These are phyloP conservation scores for Neurospora sp. DNA, from an alignment of 495 filamentous ascomycete genomes.

Conservation along the genomic window DNA sequence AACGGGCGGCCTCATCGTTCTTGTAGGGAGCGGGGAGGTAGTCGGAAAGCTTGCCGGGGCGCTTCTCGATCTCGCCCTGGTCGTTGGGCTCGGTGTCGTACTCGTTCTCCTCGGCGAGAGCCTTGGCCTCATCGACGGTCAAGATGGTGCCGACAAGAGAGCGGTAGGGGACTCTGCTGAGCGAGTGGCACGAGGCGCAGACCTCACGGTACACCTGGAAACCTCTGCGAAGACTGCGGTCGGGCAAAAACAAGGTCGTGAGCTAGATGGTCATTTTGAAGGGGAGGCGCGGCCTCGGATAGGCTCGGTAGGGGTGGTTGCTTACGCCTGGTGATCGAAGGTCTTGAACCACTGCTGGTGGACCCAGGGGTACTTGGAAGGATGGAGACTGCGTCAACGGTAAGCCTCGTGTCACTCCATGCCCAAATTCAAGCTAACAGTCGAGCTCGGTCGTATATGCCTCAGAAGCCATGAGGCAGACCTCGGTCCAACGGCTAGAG, in stretches of 20 bases:
- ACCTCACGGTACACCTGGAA: slow-evolving; percentile 99
- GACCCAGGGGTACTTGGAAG: slow-evolving; percentile 91
- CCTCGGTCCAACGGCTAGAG: slow-evolving; percentile 10
- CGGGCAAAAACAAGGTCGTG: slow-evolving; percentile 8
- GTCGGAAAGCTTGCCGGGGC: slow-evolving; percentile 95
- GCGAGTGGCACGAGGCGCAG: slow-evolving; percentile 94
- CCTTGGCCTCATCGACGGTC: slow-evolving; percentile 97
- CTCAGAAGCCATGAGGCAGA: slow-evolving; percentile 15
- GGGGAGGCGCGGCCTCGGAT: not conserved
- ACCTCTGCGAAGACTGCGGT: slow-evolving; percentile 80
- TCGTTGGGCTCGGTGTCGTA: slow-evolving; percentile 98
- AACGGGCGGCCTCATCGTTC: slow-evolving; percentile 97
- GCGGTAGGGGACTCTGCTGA: slow-evolving; percentile 89
- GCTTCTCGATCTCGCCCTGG: slow-evolving; percentile 94
- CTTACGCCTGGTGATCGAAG: slow-evolving; percentile 94
- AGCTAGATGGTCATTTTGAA: slow-evolving; percentile 1
- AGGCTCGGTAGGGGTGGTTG: slow-evolving; percentile 7
- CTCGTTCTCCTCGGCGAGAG: slow-evolving; percentile 92
- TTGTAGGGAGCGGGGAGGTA: slow-evolving; percentile 92
- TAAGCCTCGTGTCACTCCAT: slow-evolving; percentile 11
- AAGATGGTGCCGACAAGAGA: slow-evolving; percentile 79
- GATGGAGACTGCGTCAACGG: slow-evolving; percentile 60
- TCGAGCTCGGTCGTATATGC: slow-evolving; percentile 19
- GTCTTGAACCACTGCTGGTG: slow-evolving; percentile 84
- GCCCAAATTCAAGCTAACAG: not conserved